Percentiles rank a stretch among this genome's conserved stretches.
phyloP scores from a whole-genome alignment of 345 rosid genomes.

The Nephelium lappaceum region DNA sequence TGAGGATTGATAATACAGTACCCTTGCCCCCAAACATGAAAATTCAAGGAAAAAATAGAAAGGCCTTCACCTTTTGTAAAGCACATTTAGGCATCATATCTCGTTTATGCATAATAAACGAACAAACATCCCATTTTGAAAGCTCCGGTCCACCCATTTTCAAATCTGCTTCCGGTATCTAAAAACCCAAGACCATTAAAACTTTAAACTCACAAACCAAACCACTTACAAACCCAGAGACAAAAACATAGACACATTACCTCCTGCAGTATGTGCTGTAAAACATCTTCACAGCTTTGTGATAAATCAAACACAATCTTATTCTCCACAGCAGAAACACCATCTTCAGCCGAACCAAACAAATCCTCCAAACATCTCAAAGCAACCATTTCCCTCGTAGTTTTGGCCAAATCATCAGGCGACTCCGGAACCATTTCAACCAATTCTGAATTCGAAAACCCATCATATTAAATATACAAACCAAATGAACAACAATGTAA shows the following conservation, averaged over 20 bases:
- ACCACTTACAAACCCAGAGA: neutral
- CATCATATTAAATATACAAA: neutral
- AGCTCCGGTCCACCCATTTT: constrained; percentile 38
- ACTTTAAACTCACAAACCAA: neutral
- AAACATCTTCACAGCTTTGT: constrained; percentile 50
- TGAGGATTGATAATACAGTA: neutral
- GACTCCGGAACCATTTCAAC: constrained; percentile 46
- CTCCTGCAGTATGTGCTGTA: constrained; percentile 36
- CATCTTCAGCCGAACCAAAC: constrained; percentile 25
- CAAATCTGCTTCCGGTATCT: constrained; percentile 35
- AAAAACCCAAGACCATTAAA: constrained; percentile 14
- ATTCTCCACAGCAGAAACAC: constrained; percentile 21
- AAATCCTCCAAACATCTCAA: constrained; percentile 65
- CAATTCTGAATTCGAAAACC: constrained; percentile 36
- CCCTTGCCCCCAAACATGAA: constrained; percentile 4
- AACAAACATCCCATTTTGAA: constrained; percentile 48
- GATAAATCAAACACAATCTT: constrained; percentile 37
- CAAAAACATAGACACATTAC: constrained; percentile 27
- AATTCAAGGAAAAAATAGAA: too few relatives aligned
- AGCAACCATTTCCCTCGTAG: constrained; percentile 54
- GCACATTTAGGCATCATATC: constrained; percentile 49
- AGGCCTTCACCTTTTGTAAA: constrained; percentile 43
- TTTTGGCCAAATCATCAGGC: constrained; percentile 29
- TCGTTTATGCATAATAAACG: constrained; percentile 57
- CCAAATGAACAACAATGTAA: neutral